phyloP scores from a whole-genome alignment of 169 alveolate genomes.

The Eimeria acervulina region DNA sequence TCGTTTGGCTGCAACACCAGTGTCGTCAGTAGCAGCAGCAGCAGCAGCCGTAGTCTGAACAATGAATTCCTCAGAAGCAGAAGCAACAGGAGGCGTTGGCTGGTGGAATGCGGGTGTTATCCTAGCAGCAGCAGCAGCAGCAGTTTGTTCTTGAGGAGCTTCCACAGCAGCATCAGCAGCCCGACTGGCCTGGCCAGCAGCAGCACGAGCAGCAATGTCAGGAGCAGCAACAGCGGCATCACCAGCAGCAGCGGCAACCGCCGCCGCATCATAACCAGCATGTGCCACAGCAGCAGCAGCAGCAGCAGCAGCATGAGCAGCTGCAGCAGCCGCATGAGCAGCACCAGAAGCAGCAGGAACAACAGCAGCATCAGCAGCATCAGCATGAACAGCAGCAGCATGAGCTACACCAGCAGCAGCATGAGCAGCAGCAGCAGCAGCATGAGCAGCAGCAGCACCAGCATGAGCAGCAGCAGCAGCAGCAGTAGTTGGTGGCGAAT shows the following conservation, averaged over 20 bases:
- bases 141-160: neutral
- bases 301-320: too few relatives aligned
- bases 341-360: too few relatives aligned
- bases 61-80: neutral
- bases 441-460: neutral
- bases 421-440: too few relatives aligned
- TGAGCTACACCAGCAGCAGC: too few relatives aligned
- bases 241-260: conserved; percentile 22
- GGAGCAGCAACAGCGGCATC: neutral
- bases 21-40: neutral
- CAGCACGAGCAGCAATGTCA: neutral
- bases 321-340: too few relatives aligned
- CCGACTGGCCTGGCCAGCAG: neutral
- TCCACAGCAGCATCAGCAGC: conserved; percentile 32
- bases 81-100: neutral
- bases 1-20: neutral
- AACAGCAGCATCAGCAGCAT: neutral
- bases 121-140: neutral
- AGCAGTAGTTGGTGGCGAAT: neutral
- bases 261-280: too few relatives aligned
- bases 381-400: too few relatives aligned
- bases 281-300: too few relatives aligned
- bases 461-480: conserved; percentile 20
- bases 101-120: neutral
- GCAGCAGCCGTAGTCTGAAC: conserved; percentile 21